These are phyloP conservation scores for Plectosphaerella plurivora DNA, from an alignment of 2,329 filamentous ascomycete genomes.

Conservation along the genomic window DNA sequence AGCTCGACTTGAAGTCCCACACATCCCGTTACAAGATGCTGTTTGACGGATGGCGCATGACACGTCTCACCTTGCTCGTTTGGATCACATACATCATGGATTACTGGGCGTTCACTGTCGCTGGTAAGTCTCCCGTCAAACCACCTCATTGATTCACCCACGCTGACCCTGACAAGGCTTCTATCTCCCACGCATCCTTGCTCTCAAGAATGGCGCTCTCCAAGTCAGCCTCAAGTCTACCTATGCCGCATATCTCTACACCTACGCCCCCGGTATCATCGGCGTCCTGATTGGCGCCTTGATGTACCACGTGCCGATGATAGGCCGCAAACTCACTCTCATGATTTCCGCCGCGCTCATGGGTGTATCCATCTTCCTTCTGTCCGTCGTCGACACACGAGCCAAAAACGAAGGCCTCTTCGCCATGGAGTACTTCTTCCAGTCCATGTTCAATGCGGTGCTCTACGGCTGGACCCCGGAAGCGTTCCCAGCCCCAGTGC, in stretches of 20 bases:
- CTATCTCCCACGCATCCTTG: constrained; percentile 44
- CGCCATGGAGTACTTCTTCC: constrained; percentile 24
- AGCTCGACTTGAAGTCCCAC: constrained; percentile 6
- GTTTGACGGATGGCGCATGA: constrained; percentile 26
- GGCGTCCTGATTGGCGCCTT: constrained; percentile 43
- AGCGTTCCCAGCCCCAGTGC: constrained; percentile 35
- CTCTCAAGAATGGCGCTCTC: constrained; percentile 43
- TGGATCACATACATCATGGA: constrained; percentile 34
- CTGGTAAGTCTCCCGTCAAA: constrained; percentile 18
- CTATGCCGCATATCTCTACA: constrained; percentile 50
- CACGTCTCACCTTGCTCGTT: constrained; percentile 25
- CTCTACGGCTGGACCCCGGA: constrained; percentile 13
- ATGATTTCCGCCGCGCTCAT: constrained; percentile 18
- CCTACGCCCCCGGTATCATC: constrained; percentile 46
- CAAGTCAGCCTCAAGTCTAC: constrained; percentile 37
- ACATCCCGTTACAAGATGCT: constrained; percentile 23
- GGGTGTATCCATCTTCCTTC: constrained; percentile 19
- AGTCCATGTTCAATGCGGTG: constrained; percentile 15
- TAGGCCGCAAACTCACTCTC: constrained; percentile 21
- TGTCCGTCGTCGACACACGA: constrained; percentile 17
- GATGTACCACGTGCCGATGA: constrained; percentile 37
- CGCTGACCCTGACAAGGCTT: constrained; percentile 17
- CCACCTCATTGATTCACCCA: background rate
- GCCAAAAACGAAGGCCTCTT: constrained; percentile 20
- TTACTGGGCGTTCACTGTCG: constrained; percentile 32